These are phyloP conservation scores for Athelia psychrophila DNA, from an alignment of 1,284 basidiomycete species.

Conservation along the genomic window DNA sequence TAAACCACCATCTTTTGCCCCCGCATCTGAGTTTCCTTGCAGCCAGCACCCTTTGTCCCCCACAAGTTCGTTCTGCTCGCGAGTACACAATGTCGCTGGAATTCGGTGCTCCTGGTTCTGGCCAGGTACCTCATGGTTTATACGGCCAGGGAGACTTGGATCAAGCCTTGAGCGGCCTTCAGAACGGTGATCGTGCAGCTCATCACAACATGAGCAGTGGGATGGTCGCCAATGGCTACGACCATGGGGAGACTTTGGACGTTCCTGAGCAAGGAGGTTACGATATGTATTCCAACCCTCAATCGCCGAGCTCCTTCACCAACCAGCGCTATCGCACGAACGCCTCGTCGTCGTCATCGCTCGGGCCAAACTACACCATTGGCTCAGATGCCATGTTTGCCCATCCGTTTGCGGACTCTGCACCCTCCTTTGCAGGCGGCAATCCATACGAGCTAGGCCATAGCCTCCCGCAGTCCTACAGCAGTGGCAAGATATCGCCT, in stretches of 20 bases:
- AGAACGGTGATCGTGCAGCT: conserved; percentile 26
- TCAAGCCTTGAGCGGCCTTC: conserved; percentile 39
- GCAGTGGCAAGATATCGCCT: conserved; percentile 71
- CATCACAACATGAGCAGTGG: conserved; percentile 30
- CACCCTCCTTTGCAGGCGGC: conserved; percentile 51
- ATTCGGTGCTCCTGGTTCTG: conserved; percentile 37
- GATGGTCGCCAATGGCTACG: conserved; percentile 33
- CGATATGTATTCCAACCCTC: conserved; percentile 54
- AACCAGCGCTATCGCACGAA: conserved; percentile 63
- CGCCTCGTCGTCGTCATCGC: conserved; percentile 63
- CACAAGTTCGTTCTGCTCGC: conserved; percentile 23
- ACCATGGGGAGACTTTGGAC: conserved; percentile 42
- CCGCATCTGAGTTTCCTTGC: conserved; percentile 35
- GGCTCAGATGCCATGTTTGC: conserved; percentile 55
- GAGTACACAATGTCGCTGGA: conserved; percentile 55
- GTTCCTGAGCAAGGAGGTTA: conserved; percentile 51
- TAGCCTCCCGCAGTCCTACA: conserved; percentile 56
- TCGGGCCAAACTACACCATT: conserved; percentile 50
- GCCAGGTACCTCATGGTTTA: conserved; percentile 34
- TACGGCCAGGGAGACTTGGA: conserved; percentile 53
- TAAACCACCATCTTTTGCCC: conserved; percentile 23
- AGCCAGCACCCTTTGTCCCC: conserved; percentile 44
- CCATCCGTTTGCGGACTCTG: conserved; percentile 57
- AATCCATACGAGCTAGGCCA: conserved; percentile 64
- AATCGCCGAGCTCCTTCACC: conserved; percentile 42